phyloP scores from a whole-genome alignment of 2,329 filamentous ascomycete species.

The Fusarium anthophilum region DNA sequence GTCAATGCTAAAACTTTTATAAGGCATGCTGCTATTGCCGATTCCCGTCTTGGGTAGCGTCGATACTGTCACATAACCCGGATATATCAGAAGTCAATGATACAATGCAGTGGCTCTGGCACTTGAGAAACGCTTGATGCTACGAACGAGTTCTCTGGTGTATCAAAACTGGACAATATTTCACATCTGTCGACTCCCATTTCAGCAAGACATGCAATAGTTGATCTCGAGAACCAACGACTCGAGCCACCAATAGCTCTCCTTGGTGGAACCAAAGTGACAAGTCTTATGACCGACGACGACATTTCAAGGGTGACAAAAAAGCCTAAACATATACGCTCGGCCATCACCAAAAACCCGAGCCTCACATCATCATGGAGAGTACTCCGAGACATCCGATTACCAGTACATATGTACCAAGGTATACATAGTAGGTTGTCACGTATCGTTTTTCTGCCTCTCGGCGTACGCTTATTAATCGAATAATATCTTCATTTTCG shows the following conservation, averaged over 20 bases:
- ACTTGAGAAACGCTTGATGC: background rate
- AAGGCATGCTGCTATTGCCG: background rate
- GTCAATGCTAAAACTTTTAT: background rate
- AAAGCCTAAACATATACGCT: background rate
- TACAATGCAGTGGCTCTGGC: background rate
- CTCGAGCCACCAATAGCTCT: background rate
- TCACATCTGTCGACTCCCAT: background rate
- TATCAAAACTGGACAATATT: background rate
- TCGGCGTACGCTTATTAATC: background rate
- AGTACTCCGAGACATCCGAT: slow-evolving; percentile 5
- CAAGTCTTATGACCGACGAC: background rate
- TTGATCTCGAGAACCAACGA: background rate
- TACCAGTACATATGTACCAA: too few species aligned
- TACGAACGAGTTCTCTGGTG: background rate
- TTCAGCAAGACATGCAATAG: background rate
- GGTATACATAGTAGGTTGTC: background rate
- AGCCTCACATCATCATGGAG: background rate
- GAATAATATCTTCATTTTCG: background rate
- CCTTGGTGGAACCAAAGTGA: background rate
- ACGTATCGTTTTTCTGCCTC: background rate
- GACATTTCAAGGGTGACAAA: background rate
- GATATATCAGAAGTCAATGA: background rate
- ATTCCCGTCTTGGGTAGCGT: background rate
- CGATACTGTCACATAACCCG: background rate
- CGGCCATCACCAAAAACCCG: slow-evolving; percentile 10